Base-by-base conservation (phyloP, 176 grass and related monocot species). In the Carex scoparia region DNA sequence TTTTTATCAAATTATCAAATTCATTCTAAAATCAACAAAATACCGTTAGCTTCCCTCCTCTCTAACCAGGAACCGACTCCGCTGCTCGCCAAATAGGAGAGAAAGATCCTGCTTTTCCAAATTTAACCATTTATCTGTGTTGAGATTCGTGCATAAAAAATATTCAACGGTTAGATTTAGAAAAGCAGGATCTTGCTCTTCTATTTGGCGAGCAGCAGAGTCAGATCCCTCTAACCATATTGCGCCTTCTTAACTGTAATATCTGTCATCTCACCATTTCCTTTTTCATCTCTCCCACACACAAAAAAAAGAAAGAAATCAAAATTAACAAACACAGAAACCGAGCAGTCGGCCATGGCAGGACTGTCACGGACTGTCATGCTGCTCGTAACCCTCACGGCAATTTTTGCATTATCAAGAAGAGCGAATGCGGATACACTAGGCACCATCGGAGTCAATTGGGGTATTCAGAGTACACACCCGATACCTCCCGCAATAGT, bases 391-490 rank as follows among this genome's bases (percentile, higher is more conserved):
- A 83, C 56, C 23, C 58, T 11, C 3, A 11, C 75, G 0, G 49
- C 63, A 9, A 62, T 70, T 10, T 44, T 58, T 14, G 0, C 71
- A 51, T 46, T 51, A n/a, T 77, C 58, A 57, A 27, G 42, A 32
- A 51, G 7, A 18, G 32, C 58, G 18, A 53, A 30, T 59, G 84
- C 84, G 4, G 78, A 6, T 23, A 53, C 37, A 35, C 33, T 59
- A 44, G 80, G 82, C 4, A 88, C 89, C 28, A 71, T 97, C 1
- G 89, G 91, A 18, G 89, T 97, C 72, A 97, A 97, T 85, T 97
- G 94, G 94, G 94, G 91, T n/a, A 91, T 88, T 51, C 94, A 93
- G 78, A 54, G 80, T 10, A 90, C 91, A 54, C 94, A 97, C 82
- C 91, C 88, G 53, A 85, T 97, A 48, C 51, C 58, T 0, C 89